phyloP scores from a whole-genome alignment of 2,329 filamentous ascomycete genomes.

The Rhynchosporium secalis region DNA sequence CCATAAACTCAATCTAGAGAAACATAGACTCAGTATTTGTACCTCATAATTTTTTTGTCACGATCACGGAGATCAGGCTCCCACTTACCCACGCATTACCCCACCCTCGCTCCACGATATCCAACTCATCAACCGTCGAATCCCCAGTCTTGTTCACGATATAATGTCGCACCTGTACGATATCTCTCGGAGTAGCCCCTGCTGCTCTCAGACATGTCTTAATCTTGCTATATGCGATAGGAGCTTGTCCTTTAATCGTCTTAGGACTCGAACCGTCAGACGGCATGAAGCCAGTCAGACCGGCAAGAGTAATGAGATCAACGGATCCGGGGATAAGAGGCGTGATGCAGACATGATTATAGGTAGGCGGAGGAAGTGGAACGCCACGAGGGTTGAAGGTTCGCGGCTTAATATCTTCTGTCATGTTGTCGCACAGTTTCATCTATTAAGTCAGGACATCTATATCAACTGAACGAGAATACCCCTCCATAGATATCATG shows the following conservation, averaged over 20 bases:
- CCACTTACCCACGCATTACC: conserved; percentile 13
- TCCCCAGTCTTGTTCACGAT: conserved; percentile 17
- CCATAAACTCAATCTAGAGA: conserved; percentile 15
- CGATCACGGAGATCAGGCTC: background rate
- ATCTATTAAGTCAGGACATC: too few relatives aligned
- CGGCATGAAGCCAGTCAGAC: conserved; percentile 1
- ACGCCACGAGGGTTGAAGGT: conserved; percentile 7
- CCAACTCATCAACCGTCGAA: conserved; percentile 11
- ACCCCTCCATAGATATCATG: too few relatives aligned
- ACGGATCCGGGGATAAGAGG: conserved; percentile 19
- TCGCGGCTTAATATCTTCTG: conserved; percentile 10
- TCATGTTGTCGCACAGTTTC: background rate
- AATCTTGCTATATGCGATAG: conserved; percentile 16
- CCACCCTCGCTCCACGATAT: conserved; percentile 15
- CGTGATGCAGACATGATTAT: conserved; percentile 19
- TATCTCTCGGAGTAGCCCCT: conserved; percentile 15
- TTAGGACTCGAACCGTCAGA: conserved; percentile 1
- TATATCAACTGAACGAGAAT: too few relatives aligned
- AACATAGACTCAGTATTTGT: background rate
- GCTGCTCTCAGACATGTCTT: conserved; percentile 18
- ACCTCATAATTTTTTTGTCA: background rate
- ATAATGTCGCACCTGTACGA: conserved; percentile 18
- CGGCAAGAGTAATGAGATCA: conserved; percentile 13
- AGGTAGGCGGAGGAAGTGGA: conserved; percentile 14
- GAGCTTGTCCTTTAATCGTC: conserved; percentile 15